Conservation (phyloP, 2,329 filamentous ascomycete species). For the Cercospora beticola region DNA sequence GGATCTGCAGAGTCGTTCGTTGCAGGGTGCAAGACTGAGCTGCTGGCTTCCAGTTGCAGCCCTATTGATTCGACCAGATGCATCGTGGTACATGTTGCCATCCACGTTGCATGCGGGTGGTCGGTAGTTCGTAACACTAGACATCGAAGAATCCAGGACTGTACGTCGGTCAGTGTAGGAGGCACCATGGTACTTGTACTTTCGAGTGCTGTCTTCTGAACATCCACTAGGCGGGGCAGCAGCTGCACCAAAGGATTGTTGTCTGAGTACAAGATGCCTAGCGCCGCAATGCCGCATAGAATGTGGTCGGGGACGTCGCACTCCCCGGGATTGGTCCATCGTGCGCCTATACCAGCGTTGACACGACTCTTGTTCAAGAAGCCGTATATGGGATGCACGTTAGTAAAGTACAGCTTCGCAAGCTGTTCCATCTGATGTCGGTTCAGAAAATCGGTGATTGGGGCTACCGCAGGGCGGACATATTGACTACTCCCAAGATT, state of each 20-base stretch:
- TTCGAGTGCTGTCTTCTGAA: conserved; percentile 50
- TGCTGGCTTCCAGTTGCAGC: conserved; percentile 45
- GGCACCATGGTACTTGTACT: conserved; percentile 37
- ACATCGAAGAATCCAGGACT: conserved; percentile 55
- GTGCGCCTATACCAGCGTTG: conserved; percentile 27
- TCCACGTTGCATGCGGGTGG: conserved; percentile 56
- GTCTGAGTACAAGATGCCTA: conserved; percentile 52
- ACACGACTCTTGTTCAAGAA: conserved; percentile 45
- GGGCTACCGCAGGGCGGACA: conserved; percentile 19
- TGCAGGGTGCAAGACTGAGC: conserved; percentile 30
- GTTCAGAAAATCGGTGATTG: conserved; percentile 50
- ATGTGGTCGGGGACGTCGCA: conserved; percentile 39
- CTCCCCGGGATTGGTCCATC: conserved; percentile 28
- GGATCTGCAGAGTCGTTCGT: conserved; percentile 27
- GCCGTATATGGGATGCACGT: conserved; percentile 55
- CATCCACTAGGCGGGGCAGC: conserved; percentile 33
- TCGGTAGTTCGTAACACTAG: conserved; percentile 56
- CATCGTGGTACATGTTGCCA: conserved; percentile 59
- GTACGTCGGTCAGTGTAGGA: conserved; percentile 45
- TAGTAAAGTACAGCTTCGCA: conserved; percentile 52
- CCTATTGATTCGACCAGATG: conserved; percentile 58
- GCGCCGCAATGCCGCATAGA: conserved; percentile 56
- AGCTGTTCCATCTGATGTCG: conserved; percentile 51
- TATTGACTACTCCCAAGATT: conserved; percentile 45
- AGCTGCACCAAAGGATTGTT: conserved; percentile 12